Evolutionary conservation across 2,329 filamentous ascomycete species (phyloP), one percentile per base, ranked within the genome.

Genomic region (Aspergillus costaricaensis): DNA sequence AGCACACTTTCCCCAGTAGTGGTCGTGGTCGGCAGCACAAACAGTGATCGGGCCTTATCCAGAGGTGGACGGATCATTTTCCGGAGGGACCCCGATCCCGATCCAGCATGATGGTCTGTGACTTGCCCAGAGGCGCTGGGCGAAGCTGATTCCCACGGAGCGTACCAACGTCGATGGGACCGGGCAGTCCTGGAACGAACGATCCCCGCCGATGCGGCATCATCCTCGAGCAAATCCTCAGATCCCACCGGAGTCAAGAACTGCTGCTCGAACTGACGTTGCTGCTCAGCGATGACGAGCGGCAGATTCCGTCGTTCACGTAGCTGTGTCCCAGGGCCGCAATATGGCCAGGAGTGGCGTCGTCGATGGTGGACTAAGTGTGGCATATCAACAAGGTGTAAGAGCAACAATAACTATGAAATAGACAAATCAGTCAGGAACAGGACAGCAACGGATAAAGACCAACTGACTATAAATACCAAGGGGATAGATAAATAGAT

Each of bases 291-390:
- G 17, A 64, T 67, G 12, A 67, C 32, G 2, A 71, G 51, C 14
- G 63, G 66, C 7, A 66, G 49, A 44, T 65, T 67, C n/a, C 57
- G 62, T 30, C 63, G 62, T n/a, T 65, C 65, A 14, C 64, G 67
- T 44, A 65, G 64, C 55, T 64, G 66, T 12, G 62, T 43, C 15
- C 64, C 64, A 15, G 70, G 64, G 58, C 70, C 70, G 58, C 71
- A 72, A 61, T 73, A 73, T 7, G 75, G 75, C 74, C 74, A 77
- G 23, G 74, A 74, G 50, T 76, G 71, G 58, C 74, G 69, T 62
- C 75, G 66, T 66, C 66, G 63, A 54, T 75, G 73, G 58, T 72
- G 68, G 32, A 61, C 64, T 36, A 67, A 50, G 55, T 65, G 64
- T 38, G 73, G 64, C 72, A 75, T 75, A 41, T 59, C 57, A 52